These are phyloP conservation scores for Capsicum rhomboideum DNA, from an alignment of 257 asterid species.

Conservation along the genomic window DNA sequence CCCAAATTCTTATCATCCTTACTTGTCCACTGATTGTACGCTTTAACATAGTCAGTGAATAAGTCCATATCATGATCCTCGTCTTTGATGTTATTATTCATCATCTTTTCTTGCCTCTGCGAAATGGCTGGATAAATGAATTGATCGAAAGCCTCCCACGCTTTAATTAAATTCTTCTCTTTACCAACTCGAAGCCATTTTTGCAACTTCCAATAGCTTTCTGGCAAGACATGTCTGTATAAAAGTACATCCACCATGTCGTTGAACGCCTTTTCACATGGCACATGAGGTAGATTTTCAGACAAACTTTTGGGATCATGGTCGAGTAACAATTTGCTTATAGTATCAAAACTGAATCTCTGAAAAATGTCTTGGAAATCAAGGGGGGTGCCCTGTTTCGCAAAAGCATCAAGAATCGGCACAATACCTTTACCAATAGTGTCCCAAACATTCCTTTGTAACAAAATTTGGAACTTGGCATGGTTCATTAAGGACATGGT, in stretches of 20 bases:
- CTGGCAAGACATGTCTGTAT: background rate
- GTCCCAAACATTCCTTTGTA: background rate
- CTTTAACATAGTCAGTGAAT: background rate
- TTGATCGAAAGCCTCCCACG: background rate
- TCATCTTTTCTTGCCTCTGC: background rate
- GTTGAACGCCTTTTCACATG: background rate
- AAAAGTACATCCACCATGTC: background rate
- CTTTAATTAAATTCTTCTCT: background rate
- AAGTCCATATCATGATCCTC: background rate
- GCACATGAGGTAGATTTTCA: background rate
- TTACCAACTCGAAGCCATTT: background rate
- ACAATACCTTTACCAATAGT: background rate
- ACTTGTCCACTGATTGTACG: background rate
- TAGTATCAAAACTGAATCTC: background rate
- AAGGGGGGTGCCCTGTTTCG: background rate
- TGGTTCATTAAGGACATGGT: background rate
- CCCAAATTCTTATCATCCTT: background rate
- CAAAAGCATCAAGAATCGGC: background rate
- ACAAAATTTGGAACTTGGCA: background rate
- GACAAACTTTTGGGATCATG: background rate
- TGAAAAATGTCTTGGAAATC: background rate
- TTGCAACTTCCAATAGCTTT: background rate
- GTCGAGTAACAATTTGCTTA: background rate
- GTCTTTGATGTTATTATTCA: background rate
- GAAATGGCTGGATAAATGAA: background rate